Evolutionary conservation across 306 rosid genomes (phyloP).

Genomic region (Betula pendula): DNA sequence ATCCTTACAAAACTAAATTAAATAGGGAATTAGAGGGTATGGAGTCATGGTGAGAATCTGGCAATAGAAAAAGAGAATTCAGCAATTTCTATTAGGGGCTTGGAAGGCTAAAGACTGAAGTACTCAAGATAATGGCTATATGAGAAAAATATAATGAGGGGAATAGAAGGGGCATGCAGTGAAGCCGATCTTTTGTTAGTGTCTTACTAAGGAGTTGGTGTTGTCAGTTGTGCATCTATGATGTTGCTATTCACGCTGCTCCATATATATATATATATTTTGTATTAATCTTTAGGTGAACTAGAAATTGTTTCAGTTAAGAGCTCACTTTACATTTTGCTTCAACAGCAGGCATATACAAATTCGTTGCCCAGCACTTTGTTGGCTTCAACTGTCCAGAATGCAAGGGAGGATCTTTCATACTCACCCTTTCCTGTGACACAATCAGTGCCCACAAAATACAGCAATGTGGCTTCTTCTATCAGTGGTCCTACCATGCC

Average conservation of each 20-base stretch:
- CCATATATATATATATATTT: not conserved
- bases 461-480: slow-evolving; percentile 78
- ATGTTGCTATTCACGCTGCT: not conserved
- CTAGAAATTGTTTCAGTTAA: not conserved
- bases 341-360: slow-evolving; percentile 67
- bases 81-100: not conserved
- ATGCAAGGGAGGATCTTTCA: slow-evolving; percentile 79
- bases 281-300: not conserved
- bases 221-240: not conserved
- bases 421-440: slow-evolving; percentile 87
- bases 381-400: slow-evolving; percentile 77
- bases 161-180: not conserved
- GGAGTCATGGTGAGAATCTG: not conserved
- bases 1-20: not conserved
- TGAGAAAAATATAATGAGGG: not conserved
- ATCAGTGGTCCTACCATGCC: slow-evolving; percentile 81
- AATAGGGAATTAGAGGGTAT: not conserved
- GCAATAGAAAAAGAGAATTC: not conserved
- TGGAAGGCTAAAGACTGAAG: not conserved
- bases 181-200: slow-evolving; percentile 6
- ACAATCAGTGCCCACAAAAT: slow-evolving; percentile 79
- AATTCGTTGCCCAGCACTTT: slow-evolving; percentile 81
- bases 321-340: slow-evolving; percentile 15
- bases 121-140: not conserved
- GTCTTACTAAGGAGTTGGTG: not conserved